Conservation (phyloP, 352 stramenopile genomes). For the Thalassiosira hispida region DNA sequence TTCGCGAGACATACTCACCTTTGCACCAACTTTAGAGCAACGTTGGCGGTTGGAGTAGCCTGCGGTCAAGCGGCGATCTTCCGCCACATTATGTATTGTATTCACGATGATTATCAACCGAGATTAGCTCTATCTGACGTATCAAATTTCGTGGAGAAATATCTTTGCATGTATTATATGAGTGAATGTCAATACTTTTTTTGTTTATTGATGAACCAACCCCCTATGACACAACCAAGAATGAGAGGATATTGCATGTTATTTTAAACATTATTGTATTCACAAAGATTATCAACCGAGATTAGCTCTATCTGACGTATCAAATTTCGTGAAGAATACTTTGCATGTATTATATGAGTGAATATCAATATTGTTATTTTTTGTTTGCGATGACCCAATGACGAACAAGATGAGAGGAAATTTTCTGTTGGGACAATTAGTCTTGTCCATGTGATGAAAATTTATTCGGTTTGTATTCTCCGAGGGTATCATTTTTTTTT, state of each 20-base stretch:
- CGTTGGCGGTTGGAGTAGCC: too few species aligned
- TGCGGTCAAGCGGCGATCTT: too few species aligned
- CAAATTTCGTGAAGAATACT: constrained; percentile 3
- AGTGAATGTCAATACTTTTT: neutral
- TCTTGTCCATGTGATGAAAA: constrained; percentile 6
- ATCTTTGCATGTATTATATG: constrained; percentile 33
- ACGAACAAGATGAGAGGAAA: constrained; percentile 2
- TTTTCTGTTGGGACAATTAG: neutral
- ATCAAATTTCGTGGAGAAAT: constrained; percentile 10
- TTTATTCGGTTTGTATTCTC: constrained; percentile 35
- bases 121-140: constrained; percentile 32
- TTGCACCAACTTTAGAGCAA: too few species aligned
- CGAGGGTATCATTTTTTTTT: constrained; percentile 15
- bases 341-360: constrained; percentile 38
- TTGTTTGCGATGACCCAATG: constrained; percentile 5
- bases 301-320: constrained; percentile 33
- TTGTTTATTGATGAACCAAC: neutral
- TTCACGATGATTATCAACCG: neutral
- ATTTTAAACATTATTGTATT: too few species aligned
- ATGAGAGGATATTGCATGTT: neutral
- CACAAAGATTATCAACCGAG: neutral
- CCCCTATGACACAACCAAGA: neutral
- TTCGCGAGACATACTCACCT: too few species aligned
- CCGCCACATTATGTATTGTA: too few species aligned
- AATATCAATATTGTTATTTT: neutral